These are phyloP conservation scores for Wickerhamiella azyma DNA, from an alignment of 805 yeast genomes.

Conservation along the genomic window DNA sequence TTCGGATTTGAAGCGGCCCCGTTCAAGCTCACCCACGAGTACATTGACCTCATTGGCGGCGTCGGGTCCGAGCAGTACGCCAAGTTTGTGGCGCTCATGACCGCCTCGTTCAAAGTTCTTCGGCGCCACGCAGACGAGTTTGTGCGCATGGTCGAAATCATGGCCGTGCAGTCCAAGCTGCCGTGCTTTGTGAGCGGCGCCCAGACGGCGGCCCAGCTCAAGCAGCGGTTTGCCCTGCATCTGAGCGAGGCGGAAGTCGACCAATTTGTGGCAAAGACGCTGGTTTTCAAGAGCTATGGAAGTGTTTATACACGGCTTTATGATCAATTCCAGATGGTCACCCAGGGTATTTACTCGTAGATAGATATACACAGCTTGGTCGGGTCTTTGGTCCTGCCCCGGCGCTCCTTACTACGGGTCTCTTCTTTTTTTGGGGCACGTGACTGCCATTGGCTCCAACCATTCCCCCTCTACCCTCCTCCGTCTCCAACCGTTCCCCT, in stretches of 20 bases:
- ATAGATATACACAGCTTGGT: too few species aligned
- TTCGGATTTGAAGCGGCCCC: slow-evolving; percentile 98
- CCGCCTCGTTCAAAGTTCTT: slow-evolving; percentile 58
- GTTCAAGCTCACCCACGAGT: slow-evolving; percentile 80
- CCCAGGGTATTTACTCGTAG: slow-evolving; percentile 73
- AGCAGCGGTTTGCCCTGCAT: slow-evolving; percentile 71
- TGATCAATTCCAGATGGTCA: slow-evolving; percentile 86
- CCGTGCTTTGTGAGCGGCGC: slow-evolving; percentile 90
- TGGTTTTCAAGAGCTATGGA: slow-evolving; percentile 72
- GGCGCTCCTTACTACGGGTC: too few species aligned
- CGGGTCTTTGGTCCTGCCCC: too few species aligned
- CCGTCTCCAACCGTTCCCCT: background rate
- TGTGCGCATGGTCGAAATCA: slow-evolving; percentile 73
- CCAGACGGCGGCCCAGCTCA: slow-evolving; percentile 61
- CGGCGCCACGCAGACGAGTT: slow-evolving; percentile 63
- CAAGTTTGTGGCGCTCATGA: slow-evolving; percentile 48
- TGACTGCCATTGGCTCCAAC: too few species aligned
- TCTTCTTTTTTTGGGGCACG: too few species aligned
- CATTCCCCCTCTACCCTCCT: too few species aligned
- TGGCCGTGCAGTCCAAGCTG: slow-evolving; percentile 80
- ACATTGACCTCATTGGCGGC: slow-evolving; percentile 81
- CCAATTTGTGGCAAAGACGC: slow-evolving; percentile 56
- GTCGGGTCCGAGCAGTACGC: slow-evolving; percentile 44
- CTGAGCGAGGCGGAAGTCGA: slow-evolving; percentile 61
- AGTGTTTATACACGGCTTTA: slow-evolving; percentile 83